phyloP scores from a whole-genome alignment of 805 yeast genomes.

The Myxozyma kluyveri region DNA sequence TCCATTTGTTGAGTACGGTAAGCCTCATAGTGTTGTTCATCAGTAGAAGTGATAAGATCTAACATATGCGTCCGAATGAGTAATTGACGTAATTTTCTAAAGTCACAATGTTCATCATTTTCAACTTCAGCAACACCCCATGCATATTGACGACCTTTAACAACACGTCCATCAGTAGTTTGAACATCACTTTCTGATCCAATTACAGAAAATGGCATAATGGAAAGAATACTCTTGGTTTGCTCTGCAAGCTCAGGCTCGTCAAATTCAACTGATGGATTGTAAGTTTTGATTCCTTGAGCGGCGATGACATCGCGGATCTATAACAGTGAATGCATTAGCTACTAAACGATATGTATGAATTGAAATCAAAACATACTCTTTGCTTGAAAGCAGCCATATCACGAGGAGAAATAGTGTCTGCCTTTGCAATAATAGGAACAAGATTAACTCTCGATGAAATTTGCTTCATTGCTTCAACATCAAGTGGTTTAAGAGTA shows the following conservation, averaged over 20 bases:
- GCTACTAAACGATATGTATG: neutral
- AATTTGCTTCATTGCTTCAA: conserved; percentile 68
- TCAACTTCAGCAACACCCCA: conserved; percentile 98
- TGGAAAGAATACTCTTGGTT: conserved; percentile 33
- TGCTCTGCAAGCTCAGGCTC: conserved; percentile 37
- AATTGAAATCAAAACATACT: conserved; percentile 6
- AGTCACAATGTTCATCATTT: conserved; percentile 78
- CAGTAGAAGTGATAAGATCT: conserved; percentile 74
- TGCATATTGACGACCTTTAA: conserved; percentile 91
- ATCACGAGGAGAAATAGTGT: conserved; percentile 62
- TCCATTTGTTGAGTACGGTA: conserved; percentile 60
- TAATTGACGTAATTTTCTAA: conserved; percentile 58
- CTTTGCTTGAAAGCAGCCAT: conserved; percentile 51
- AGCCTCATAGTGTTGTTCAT: conserved; percentile 63
- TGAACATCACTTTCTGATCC: conserved; percentile 79
- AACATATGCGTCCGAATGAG: conserved; percentile 69
- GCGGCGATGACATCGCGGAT: conserved; percentile 51
- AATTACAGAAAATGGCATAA: conserved; percentile 88
- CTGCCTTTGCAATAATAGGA: conserved; percentile 81
- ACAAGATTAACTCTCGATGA: conserved; percentile 72
- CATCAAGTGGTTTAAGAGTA: conserved; percentile 63
- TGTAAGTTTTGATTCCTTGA: conserved; percentile 57
- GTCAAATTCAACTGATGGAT: conserved; percentile 46
- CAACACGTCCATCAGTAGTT: conserved; percentile 68
- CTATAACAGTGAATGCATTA: conserved; percentile 1